phyloP scores from a whole-genome alignment of 306 rosid genomes.

The Mimosa pudica region DNA sequence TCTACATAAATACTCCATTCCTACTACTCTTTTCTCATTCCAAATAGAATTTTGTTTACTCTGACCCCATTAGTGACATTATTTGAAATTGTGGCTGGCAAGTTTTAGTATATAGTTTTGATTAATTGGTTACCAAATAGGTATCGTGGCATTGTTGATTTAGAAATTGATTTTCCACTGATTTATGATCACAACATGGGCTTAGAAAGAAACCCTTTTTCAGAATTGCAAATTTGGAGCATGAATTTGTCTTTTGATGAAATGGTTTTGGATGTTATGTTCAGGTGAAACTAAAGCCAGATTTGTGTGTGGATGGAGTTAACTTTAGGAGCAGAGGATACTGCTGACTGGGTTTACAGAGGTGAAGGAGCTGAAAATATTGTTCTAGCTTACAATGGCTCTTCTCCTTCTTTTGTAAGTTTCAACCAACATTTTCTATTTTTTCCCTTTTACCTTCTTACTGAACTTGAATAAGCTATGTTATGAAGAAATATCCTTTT shows the following conservation, averaged over 20 bases:
- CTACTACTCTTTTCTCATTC: no score
- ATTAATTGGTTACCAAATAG: no score
- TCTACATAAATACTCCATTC: no score
- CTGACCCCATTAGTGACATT: no score
- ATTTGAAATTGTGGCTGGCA: no score
- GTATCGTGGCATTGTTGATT: no score
- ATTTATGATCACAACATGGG: no score
- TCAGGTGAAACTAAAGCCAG: constrained; percentile 18
- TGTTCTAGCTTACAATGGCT: constrained; percentile 75
- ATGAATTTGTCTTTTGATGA: constrained; percentile 11
- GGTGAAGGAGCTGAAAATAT: constrained; percentile 99
- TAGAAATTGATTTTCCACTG: no score
- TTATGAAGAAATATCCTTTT: background rate
- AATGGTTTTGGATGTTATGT: constrained; percentile 33
- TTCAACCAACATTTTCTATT: background rate
- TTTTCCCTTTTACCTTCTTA: background rate
- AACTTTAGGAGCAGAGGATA: constrained; percentile 50
- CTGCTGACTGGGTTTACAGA: constrained; percentile 74
- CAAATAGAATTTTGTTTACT: no score
- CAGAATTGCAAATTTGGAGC: no score
- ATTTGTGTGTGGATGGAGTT: constrained; percentile 49
- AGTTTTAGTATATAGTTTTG: no score
- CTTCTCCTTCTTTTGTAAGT: constrained; percentile 66
- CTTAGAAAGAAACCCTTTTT: no score
- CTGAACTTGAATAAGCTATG: background rate